Percentiles rank a stretch among this genome's conserved stretches.
phyloP scores from a whole-genome alignment of 192 early-diverging fungal genomes.

The Piromyces finnis region DNA sequence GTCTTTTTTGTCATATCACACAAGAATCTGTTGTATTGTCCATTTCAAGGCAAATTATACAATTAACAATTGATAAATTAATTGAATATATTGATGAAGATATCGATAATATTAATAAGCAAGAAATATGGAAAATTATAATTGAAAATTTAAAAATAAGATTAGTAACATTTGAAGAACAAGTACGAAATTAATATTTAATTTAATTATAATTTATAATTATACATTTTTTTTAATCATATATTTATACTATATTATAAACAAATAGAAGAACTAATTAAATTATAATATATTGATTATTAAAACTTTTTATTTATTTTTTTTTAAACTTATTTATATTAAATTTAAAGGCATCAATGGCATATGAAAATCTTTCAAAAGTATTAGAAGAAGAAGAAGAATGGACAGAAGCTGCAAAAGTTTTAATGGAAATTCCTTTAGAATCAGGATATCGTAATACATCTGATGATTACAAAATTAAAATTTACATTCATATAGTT shows the following conservation, averaged over 20 bases:
- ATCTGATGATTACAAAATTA: slow-evolving; percentile 48
- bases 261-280: too few species aligned
- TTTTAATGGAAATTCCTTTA: slow-evolving; percentile 72
- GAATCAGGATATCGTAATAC: slow-evolving; percentile 68
- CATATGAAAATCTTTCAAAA: slow-evolving; percentile 56
- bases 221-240: too few species aligned
- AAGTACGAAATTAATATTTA: slow-evolving; percentile 20
- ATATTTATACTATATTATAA: too few species aligned
- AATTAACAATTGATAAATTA: slow-evolving; percentile 47
- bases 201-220: neutral
- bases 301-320: too few species aligned
- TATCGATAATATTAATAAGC: slow-evolving; percentile 18
- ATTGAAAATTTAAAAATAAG: slow-evolving; percentile 54
- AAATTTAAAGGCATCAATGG: slow-evolving; percentile 28
- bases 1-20: slow-evolving; percentile 4
- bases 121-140: slow-evolving; percentile 40
- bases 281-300: too few species aligned
- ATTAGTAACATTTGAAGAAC: slow-evolving; percentile 63
- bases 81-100: slow-evolving; percentile 19
- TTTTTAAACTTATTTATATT: too few species aligned
- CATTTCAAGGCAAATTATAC: slow-evolving; percentile 49
- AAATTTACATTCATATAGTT: slow-evolving; percentile 69
- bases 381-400: slow-evolving; percentile 54
- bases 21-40: slow-evolving; percentile 48
- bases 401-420: slow-evolving; percentile 69